Evolutionary conservation across 306 rosid species (phyloP).

Genomic region (Cajanus cajan): DNA sequence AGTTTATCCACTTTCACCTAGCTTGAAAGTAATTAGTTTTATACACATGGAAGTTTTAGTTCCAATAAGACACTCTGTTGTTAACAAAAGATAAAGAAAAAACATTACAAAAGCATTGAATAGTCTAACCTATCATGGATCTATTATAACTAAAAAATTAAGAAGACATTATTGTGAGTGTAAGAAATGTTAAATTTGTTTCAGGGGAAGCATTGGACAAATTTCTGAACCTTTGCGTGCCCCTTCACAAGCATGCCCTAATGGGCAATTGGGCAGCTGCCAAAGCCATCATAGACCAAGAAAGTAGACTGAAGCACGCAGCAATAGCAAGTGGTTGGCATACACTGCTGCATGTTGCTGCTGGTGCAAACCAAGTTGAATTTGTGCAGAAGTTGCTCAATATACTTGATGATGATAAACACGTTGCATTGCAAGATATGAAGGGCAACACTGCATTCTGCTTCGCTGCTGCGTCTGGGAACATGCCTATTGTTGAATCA

Average conservation of each 20-base stretch:
- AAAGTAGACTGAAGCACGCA: background rate
- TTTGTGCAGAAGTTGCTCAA: conserved; percentile 14
- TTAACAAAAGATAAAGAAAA: no score
- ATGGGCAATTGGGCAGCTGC: conserved; percentile 35
- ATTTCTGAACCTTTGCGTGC: conserved; percentile 29
- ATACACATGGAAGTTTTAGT: no score
- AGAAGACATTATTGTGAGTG: background rate
- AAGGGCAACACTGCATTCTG: background rate
- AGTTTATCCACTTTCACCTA: no score
- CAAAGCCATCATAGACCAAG: background rate
- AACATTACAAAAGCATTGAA: no score
- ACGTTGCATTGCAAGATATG: background rate
- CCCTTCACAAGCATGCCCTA: conserved; percentile 33
- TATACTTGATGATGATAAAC: background rate
- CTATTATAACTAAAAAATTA: no score
- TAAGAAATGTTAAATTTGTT: background rate
- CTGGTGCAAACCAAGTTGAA: background rate
- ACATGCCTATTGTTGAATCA: background rate
- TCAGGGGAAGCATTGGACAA: conserved; percentile 2
- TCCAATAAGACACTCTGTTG: no score
- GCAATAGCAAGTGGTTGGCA: conserved; percentile 23
- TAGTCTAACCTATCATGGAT: no score
- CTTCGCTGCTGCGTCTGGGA: background rate
- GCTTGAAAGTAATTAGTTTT: no score
- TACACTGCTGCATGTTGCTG: conserved; percentile 37